Base-by-base conservation (phyloP, 495 filamentous ascomycete species). In the Hypoxylon lienhwacheense region DNA sequence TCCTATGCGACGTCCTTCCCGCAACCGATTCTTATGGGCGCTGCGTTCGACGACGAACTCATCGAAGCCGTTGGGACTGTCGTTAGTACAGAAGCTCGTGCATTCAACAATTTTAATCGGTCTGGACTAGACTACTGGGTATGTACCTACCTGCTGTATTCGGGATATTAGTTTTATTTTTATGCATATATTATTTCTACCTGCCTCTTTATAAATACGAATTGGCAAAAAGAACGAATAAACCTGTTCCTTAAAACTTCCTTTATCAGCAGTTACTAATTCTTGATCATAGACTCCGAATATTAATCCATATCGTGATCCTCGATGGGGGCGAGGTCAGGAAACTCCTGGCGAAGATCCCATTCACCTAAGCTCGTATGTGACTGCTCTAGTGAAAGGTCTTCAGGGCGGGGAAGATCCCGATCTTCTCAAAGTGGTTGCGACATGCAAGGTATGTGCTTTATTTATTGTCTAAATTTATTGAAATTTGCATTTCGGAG, bases 271-370 rank as follows among this genome's bases (percentile, higher is more conserved):
- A n/a, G 22, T 3, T 52, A 25, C 47, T 55, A 42, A 61, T 10
- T 15, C 5, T 6, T 1, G 2, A 26, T 1, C 5, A 1, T 12
- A 61, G 66, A 75, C 81, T 2, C 81, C 82, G 0, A 83, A 85
- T 53, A 85, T 85, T 64, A 86, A 86, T 46, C 70, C 76, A 0
- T 85, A 82, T 65, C 73, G 73, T 8, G 78, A 81, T 52, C 81
- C 81, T 0, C 60, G 79, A n/a, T 84, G 81, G 81, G 81, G 81
- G 7, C 70, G 81, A 36, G 81, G 80, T 4, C 77, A 73, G 41
- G 83, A 86, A 56, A 85, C 82, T 0, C 81, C 83, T 0, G 81
- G 82, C 12, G 82, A 85, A 61, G 82, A 86, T 60, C 73, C 78
- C 1, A 77, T 73, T 59, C 76, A 74, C 47, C 64, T 85, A 0